Conservation (phyloP, 164 flowering plant genomes). For the Nelumbo lutea region DNA sequence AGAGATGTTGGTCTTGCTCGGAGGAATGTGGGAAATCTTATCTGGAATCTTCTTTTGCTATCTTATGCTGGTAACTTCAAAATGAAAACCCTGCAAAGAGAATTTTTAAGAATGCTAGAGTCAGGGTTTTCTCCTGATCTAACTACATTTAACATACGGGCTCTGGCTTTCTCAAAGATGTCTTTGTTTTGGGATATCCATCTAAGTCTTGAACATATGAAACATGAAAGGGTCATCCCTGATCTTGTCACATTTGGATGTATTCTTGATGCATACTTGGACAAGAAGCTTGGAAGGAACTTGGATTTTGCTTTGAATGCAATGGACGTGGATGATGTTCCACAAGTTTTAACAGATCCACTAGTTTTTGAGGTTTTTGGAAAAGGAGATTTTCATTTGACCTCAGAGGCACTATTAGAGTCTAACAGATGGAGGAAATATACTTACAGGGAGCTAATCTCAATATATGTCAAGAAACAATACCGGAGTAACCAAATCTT, state of each 20-base stretch:
- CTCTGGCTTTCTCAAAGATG: constrained; percentile 84
- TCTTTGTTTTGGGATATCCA: constrained; percentile 88
- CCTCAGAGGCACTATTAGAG: constrained; percentile 68
- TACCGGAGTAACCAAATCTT: constrained; percentile 71
- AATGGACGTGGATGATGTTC: constrained; percentile 42
- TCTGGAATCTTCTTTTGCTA: constrained; percentile 79
- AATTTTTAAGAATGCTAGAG: constrained; percentile 66
- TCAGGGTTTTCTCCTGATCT: constrained; percentile 78
- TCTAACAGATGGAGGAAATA: constrained; percentile 34
- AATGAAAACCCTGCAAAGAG: constrained; percentile 91
- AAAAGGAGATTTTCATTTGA: constrained; percentile 80
- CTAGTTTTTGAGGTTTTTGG: constrained; percentile 77
- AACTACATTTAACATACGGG: constrained; percentile 78
- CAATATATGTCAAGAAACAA: constrained; percentile 52
- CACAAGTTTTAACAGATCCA: constrained; percentile 51
- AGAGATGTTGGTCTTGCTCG: constrained; percentile 78
- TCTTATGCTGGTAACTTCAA: constrained; percentile 87
- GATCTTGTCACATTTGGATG: constrained; percentile 95
- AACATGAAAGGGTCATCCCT: constrained; percentile 48
- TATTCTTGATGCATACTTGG: constrained; percentile 79
- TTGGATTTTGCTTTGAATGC: constrained; percentile 59
- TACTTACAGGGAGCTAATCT: constrained; percentile 59
- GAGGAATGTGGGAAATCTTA: constrained; percentile 59
- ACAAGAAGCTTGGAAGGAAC: constrained; percentile 62
- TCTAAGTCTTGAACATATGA: constrained; percentile 84